These are phyloP conservation scores for Aspergillus sp. DNA, from an alignment of 2,329 filamentous ascomycete species.

Conservation along the genomic window DNA sequence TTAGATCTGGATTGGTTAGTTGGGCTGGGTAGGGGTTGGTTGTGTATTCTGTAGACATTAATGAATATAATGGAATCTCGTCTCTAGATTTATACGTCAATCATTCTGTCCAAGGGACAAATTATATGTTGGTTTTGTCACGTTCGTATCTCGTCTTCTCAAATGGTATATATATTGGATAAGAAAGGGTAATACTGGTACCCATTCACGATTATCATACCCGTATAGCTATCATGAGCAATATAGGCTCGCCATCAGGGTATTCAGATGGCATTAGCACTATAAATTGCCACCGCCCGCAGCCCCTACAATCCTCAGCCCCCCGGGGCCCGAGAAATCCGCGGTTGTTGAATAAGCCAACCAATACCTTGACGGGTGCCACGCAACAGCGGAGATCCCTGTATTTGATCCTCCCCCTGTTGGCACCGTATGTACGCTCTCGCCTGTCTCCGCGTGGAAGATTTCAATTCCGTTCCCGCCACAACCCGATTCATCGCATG, in stretches of 20 bases:
- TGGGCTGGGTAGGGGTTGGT: neutral
- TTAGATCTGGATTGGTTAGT: neutral
- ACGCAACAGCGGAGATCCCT: constrained; percentile 48
- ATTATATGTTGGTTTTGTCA: neutral
- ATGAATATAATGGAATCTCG: neutral
- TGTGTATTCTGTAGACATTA: neutral
- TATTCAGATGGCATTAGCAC: neutral
- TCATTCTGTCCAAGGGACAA: neutral
- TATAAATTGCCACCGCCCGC: constrained; percentile 42
- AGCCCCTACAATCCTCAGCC: constrained; percentile 50
- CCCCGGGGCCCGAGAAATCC: constrained; percentile 41
- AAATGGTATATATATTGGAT: neutral
- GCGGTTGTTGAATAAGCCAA: constrained; percentile 49
- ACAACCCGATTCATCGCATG: constrained; percentile 47
- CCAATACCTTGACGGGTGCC: constrained; percentile 52
- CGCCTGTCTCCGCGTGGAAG: constrained; percentile 51
- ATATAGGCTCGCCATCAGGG: too few relatives aligned
- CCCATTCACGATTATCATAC: too few relatives aligned
- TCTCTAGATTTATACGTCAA: constrained; percentile 1
- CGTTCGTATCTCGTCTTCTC: neutral
- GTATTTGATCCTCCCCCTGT: constrained; percentile 35
- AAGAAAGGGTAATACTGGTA: neutral
- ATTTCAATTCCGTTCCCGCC: constrained; percentile 48
- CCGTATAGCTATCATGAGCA: neutral
- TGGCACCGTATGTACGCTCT: constrained; percentile 48